Percentiles rank a stretch among this genome's conserved stretches.
Conservation (phyloP, 2,329 filamentous ascomycete genomes). For the Arthroderma uncinatum region DNA sequence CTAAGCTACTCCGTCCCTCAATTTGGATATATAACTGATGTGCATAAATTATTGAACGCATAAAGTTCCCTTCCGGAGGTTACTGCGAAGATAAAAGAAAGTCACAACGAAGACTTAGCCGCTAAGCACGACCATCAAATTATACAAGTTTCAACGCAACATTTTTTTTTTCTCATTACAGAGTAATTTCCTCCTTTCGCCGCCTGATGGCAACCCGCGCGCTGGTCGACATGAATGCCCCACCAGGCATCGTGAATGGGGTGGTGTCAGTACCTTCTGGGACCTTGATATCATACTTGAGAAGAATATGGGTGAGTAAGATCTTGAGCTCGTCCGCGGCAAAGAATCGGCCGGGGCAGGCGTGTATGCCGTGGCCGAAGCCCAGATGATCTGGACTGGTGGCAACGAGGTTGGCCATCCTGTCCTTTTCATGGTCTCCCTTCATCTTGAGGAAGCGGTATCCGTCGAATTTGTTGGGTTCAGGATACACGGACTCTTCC, state of each 20-base stretch:
- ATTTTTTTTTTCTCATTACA: background rate
- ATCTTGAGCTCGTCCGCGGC: constrained; percentile 22
- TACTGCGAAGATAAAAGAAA: background rate
- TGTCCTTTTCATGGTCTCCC: constrained; percentile 10
- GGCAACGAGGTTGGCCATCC: constrained; percentile 11
- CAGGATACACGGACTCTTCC: constrained; percentile 13
- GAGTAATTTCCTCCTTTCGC: constrained; percentile 3
- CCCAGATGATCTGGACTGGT: constrained; percentile 40
- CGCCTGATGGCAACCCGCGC: background rate
- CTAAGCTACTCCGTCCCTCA: too few relatives aligned
- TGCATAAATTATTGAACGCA: too few relatives aligned
- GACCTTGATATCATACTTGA: constrained; percentile 20
- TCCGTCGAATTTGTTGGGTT: constrained; percentile 14
- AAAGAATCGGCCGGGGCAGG: constrained; percentile 27
- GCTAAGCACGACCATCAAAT: background rate
- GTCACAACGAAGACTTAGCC: background rate
- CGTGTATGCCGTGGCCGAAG: constrained; percentile 48
- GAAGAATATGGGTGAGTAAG: constrained; percentile 20
- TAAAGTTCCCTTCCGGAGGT: too few relatives aligned
- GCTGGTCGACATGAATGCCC: background rate
- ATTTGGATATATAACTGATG: too few relatives aligned
- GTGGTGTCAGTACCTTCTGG: background rate
- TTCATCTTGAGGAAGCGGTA: constrained; percentile 15
- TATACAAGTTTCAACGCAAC: background rate
- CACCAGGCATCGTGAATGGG: background rate